Conservation (phyloP, 2,329 filamentous ascomycete species). For the Aureobasidium sp. region DNA sequence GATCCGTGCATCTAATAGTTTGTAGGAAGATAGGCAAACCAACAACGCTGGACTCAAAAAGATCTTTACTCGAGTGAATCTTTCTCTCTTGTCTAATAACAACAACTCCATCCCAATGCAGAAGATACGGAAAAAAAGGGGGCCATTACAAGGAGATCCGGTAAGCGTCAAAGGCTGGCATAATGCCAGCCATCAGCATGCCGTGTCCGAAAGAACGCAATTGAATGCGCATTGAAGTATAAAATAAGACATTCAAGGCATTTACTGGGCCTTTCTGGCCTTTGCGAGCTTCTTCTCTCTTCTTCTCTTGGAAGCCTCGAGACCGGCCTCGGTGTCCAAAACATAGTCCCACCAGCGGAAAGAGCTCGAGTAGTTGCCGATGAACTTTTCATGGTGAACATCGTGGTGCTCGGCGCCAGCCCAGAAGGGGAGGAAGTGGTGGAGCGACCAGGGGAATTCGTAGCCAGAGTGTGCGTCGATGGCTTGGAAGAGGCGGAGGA, state of each 20-base stretch:
- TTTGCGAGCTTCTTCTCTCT: conserved; percentile 68
- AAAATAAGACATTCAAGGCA: not conserved
- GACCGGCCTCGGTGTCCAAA: conserved; percentile 86
- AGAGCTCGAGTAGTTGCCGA: conserved; percentile 95
- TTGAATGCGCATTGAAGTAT: not conserved
- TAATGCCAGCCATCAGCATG: not conserved
- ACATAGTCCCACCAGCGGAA: conserved; percentile 99
- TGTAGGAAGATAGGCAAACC: not conserved
- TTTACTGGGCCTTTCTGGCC: conserved; percentile 60
- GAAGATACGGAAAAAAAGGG: conserved; percentile 1
- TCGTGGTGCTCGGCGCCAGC: conserved; percentile 96
- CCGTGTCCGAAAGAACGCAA: not conserved
- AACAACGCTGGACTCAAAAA: not conserved
- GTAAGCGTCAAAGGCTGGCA: not conserved
- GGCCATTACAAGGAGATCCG: not conserved
- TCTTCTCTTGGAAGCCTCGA: conserved; percentile 76
- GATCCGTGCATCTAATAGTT: not conserved
- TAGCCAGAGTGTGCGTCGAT: conserved; percentile 97
- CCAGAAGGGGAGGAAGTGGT: conserved; percentile 96
- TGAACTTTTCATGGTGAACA: conserved; percentile 94
- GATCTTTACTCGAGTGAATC: not conserved
- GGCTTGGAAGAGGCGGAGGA: conserved; percentile 87
- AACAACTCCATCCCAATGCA: conserved; percentile 14
- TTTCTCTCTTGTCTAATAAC: not conserved
- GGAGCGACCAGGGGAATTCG: conserved; percentile 95